Evolutionary conservation across 2,329 filamentous ascomycete species (phyloP).

Genomic region (Chaetothyriales sp.): DNA sequence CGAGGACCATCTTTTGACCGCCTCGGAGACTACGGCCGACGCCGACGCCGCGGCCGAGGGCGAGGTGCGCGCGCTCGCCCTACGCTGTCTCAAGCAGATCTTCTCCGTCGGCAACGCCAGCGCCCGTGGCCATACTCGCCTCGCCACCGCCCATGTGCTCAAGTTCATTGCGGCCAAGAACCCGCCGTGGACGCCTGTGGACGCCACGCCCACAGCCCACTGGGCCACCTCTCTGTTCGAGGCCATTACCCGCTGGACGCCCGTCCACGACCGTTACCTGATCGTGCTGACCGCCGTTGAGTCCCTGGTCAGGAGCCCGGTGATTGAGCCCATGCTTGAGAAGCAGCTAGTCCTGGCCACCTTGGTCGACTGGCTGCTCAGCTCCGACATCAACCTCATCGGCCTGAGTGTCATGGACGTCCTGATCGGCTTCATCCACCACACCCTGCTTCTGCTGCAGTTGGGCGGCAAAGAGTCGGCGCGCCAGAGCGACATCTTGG

Average conservation of each 20-base stretch:
- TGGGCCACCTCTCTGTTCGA: constrained; percentile 78
- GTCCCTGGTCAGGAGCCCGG: constrained; percentile 51
- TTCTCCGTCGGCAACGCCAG: constrained; percentile 53
- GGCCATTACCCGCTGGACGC: constrained; percentile 71
- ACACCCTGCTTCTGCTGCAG: constrained; percentile 65
- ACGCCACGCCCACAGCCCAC: constrained; percentile 39
- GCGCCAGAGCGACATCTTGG: constrained; percentile 23
- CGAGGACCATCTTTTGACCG: constrained; percentile 50
- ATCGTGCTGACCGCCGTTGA: constrained; percentile 76
- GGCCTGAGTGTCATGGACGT: constrained; percentile 95
- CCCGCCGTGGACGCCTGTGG: constrained; percentile 34
- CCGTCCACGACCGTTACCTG: constrained; percentile 86
- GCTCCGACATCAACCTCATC: constrained; percentile 84
- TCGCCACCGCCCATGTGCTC: constrained; percentile 60
- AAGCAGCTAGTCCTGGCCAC: constrained; percentile 63
- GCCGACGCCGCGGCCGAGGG: constrained; percentile 83
- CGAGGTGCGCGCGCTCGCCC: constrained; percentile 68
- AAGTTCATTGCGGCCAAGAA: constrained; percentile 53
- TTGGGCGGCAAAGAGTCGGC: constrained; percentile 36
- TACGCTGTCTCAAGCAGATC: constrained; percentile 75
- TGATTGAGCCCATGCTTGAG: constrained; percentile 56
- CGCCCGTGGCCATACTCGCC: constrained; percentile 67
- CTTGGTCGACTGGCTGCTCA: constrained; percentile 68
- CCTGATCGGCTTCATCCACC: constrained; percentile 67
- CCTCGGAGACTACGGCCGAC: constrained; percentile 67